Evolutionary conservation across 2,329 filamentous ascomycete genomes (phyloP).

Genomic region (Hypocrella siamensis): DNA sequence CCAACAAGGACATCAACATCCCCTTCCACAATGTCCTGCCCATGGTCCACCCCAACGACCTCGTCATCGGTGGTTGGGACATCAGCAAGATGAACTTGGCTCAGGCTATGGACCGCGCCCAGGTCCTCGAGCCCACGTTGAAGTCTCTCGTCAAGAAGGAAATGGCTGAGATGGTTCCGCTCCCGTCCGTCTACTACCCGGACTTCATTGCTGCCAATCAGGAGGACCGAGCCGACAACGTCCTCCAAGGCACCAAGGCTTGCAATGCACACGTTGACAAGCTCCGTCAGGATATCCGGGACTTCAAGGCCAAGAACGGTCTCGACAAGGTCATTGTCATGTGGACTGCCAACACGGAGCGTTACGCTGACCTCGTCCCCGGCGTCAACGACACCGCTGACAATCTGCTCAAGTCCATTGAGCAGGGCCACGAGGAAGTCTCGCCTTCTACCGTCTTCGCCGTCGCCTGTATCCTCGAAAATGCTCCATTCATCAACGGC

Average conservation of each 20-base stretch:
- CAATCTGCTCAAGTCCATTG: constrained; percentile 79
- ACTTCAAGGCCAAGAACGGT: constrained; percentile 74
- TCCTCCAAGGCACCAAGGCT: constrained; percentile 71
- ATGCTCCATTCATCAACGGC: constrained; percentile 92
- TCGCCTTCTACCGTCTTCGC: constrained; percentile 92
- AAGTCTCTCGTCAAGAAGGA: constrained; percentile 86
- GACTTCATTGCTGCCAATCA: constrained; percentile 99
- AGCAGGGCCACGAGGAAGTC: constrained; percentile 77
- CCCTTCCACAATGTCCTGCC: constrained; percentile 89
- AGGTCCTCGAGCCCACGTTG: constrained; percentile 87
- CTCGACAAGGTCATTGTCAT: constrained; percentile 94
- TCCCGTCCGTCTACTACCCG: constrained; percentile 95
- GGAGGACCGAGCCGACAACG: constrained; percentile 86
- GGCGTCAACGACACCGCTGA: constrained; percentile 96
- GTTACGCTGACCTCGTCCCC: constrained; percentile 73
- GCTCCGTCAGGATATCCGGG: constrained; percentile 81
- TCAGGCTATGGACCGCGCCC: constrained; percentile 86
- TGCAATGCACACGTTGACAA: constrained; percentile 79
- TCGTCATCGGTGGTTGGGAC: constrained; percentile 93
- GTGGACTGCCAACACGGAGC: constrained; percentile 98
- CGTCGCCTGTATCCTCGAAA: constrained; percentile 83
- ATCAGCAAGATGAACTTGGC: constrained; percentile 85
- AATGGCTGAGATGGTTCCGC: constrained; percentile 74
- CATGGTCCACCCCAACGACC: constrained; percentile 94
- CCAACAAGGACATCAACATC: constrained; percentile 82